Percentiles rank a stretch among this genome's conserved stretches.
Evolutionary conservation across 148 eudicot species (phyloP).

Genomic region (Heliamphora exappendiculata): DNA sequence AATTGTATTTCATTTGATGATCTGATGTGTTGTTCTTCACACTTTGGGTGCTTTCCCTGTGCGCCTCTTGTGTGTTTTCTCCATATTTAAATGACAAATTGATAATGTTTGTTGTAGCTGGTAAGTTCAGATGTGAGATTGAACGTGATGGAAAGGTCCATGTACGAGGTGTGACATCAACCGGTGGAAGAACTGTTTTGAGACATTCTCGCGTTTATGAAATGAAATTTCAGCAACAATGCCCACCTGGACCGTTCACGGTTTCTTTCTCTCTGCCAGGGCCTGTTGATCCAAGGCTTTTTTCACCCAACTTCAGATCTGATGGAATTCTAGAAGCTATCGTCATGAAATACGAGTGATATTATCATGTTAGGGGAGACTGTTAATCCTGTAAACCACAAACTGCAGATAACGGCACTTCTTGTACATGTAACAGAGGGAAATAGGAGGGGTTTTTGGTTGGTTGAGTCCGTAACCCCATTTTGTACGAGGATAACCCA

Average conservation of each 20-base stretch:
- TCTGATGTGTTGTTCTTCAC: not conserved
- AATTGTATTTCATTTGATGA: not conserved
- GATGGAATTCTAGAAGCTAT: constrained; percentile 42
- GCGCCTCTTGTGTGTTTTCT: not conserved
- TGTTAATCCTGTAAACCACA: not conserved
- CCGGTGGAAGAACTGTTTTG: constrained; percentile 34
- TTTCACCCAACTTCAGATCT: constrained; percentile 29
- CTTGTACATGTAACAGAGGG: not conserved
- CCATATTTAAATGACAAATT: not conserved
- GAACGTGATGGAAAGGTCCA: constrained; percentile 65
- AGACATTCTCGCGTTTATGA: constrained; percentile 38
- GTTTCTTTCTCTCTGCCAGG: constrained; percentile 36
- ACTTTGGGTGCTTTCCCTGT: not conserved
- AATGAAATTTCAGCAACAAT: constrained; percentile 35
- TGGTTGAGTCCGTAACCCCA: not conserved
- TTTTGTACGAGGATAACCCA: not conserved
- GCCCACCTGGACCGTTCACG: constrained; percentile 37
- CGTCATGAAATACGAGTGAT: constrained; percentile 22
- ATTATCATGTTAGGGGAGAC: not conserved
- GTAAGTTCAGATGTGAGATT: constrained; percentile 72
- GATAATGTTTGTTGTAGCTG: constrained; percentile 26
- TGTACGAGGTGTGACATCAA: constrained; percentile 43
- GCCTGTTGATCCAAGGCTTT: constrained; percentile 40
- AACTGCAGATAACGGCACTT: not conserved
- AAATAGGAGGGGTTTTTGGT: not conserved